Percentiles rank a stretch among this genome's conserved stretches.
phyloP scores from a whole-genome alignment of 768 basidiomycete species.

The Mrakia frigida region DNA sequence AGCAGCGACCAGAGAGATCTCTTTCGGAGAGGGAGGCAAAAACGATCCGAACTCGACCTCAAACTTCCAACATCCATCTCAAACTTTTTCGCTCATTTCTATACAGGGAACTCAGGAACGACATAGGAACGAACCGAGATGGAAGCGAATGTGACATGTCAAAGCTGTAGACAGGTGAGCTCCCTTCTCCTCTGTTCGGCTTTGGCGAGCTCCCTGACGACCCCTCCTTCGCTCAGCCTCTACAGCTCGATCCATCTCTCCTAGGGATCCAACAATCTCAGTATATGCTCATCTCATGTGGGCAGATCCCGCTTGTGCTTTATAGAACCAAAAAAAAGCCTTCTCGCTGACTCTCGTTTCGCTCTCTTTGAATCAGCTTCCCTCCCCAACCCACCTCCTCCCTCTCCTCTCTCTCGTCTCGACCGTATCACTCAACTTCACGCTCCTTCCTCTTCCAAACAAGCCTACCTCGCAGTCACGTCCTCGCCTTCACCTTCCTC shows the following conservation, averaged over 20 bases:
- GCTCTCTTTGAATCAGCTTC: neutral
- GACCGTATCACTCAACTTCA: slow-evolving; percentile 21
- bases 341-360: neutral
- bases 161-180: slow-evolving; percentile 30
- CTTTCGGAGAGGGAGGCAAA: neutral
- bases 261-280: slow-evolving; percentile 20
- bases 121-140: too few species aligned
- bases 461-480: slow-evolving; percentile 22
- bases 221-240: neutral
- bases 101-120: too few species aligned
- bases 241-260: slow-evolving; percentile 21
- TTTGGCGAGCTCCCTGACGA: slow-evolving; percentile 2
- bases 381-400: slow-evolving; percentile 15
- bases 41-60: neutral
- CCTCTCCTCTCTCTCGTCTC: slow-evolving; percentile 14
- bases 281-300: slow-evolving; percentile 22
- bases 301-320: neutral
- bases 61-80: neutral
- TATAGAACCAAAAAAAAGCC: neutral
- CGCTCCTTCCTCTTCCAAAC: slow-evolving; percentile 19
- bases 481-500: neutral
- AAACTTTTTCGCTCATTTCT: neutral
- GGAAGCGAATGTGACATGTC: slow-evolving; percentile 13
- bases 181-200: too few species aligned
- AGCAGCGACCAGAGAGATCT: neutral